Evolutionary conservation across 306 rosid species (phyloP).

Genomic region (Inga oerstediana): DNA sequence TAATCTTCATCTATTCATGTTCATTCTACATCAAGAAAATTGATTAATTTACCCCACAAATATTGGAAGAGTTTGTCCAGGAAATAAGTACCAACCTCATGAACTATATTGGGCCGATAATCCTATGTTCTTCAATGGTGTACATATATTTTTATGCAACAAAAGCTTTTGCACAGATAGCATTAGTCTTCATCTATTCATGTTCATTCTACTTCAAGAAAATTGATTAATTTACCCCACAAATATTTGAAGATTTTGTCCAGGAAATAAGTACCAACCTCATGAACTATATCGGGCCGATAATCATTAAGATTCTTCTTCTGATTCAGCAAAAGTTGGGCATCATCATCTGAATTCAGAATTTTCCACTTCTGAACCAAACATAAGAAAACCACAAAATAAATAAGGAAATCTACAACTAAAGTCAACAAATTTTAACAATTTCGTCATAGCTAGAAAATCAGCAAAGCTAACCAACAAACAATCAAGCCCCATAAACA

Average conservation of each 20-base stretch:
- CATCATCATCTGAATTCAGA: conserved; percentile 34
- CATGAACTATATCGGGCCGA: conserved; percentile 36
- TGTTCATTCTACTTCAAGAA: not conserved
- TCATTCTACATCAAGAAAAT: not conserved
- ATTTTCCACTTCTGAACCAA: conserved; percentile 34
- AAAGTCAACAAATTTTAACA: not conserved
- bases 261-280: conserved; percentile 21
- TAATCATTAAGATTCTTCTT: conserved; percentile 39
- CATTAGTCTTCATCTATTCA: not conserved
- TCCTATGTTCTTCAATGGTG: not conserved
- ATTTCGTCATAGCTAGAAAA: not conserved
- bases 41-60: not conserved
- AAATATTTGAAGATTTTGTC: not conserved
- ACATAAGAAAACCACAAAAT: not conserved
- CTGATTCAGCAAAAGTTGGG: conserved; percentile 28
- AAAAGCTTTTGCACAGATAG: not conserved
- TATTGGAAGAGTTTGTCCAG: not conserved
- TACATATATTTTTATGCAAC: not conserved
- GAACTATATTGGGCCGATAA: conserved; percentile 37
- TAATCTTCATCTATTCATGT: not conserved
- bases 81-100: conserved; percentile 26
- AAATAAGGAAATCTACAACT: too few relatives aligned
- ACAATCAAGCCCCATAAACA: not conserved
- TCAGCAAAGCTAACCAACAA: not conserved
- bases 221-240: not conserved